Percentiles rank a stretch among this genome's conserved stretches.
Evolutionary conservation across 768 basidiomycete species (phyloP).

Genomic region (Grammothele lineata): DNA sequence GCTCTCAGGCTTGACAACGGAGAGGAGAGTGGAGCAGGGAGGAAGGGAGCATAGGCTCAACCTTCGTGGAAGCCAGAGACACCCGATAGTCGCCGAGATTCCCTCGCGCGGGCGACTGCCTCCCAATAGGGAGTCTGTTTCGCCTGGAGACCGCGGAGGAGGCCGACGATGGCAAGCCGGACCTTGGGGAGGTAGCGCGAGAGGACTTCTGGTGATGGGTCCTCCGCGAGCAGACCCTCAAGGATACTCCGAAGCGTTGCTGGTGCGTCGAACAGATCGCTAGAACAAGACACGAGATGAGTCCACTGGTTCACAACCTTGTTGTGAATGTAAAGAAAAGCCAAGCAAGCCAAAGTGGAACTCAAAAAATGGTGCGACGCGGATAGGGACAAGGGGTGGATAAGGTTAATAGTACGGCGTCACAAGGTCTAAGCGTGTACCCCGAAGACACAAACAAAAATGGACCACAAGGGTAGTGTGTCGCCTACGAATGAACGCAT

Average conservation of each 20-base stretch:
- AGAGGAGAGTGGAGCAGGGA: no score
- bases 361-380: neutral
- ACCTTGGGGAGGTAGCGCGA: constrained; percentile 36
- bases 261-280: constrained; percentile 38
- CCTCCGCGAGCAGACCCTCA: constrained; percentile 42
- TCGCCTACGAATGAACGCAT: no score
- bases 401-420: neutral
- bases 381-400: neutral
- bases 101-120: constrained; percentile 18
- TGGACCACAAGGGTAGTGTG: no score
- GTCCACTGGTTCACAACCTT: no score
- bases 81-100: neutral
- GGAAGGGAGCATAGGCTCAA: no score
- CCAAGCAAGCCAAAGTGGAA: neutral
- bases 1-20: no score
- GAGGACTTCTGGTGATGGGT: constrained; percentile 30
- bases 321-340: no score
- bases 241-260: constrained; percentile 34
- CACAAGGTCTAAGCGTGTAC: no score
- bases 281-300: constrained; percentile 12
- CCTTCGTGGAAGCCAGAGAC: no score
- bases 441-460: no score
- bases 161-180: constrained; percentile 31
- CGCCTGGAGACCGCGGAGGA: constrained; percentile 37
- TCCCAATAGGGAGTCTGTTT: constrained; percentile 39